Conservation (phyloP, 208 protist species). For the Lotmaria passim region DNA sequence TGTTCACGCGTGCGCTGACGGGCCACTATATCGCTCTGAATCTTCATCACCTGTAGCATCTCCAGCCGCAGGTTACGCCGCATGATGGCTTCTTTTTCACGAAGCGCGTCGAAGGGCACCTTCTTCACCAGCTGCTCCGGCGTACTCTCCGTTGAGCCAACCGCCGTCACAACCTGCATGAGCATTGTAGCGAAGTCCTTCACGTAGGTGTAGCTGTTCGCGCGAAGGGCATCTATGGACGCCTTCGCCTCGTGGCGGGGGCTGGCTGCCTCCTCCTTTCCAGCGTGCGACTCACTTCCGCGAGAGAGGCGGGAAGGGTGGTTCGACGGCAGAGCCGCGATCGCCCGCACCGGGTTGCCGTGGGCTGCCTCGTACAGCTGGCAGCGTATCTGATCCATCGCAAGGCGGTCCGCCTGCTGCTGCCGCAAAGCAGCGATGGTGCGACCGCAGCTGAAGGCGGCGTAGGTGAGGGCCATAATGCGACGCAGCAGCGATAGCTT, state of each 20-base stretch:
- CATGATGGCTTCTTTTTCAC: slow-evolving; percentile 31
- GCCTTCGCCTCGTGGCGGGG: neutral
- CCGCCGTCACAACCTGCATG: slow-evolving; percentile 8
- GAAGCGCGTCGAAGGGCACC: slow-evolving; percentile 38
- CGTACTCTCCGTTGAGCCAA: slow-evolving; percentile 34
- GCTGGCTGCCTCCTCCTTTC: neutral
- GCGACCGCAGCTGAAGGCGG: slow-evolving; percentile 36
- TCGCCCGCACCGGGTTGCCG: neutral
- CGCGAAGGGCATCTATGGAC: slow-evolving; percentile 14
- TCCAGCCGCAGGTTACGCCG: slow-evolving; percentile 48
- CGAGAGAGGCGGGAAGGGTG: neutral
- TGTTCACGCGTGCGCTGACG: neutral
- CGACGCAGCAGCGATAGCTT: slow-evolving; percentile 44
- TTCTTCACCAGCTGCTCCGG: slow-evolving; percentile 37
- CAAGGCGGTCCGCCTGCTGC: slow-evolving; percentile 30
- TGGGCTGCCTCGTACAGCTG: slow-evolving; percentile 5
- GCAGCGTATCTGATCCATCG: slow-evolving; percentile 28
- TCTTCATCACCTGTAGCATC: slow-evolving; percentile 29
- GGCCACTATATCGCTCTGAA: slow-evolving; percentile 16
- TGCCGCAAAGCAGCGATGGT: slow-evolving; percentile 23
- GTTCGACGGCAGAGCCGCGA: neutral
- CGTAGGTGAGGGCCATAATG: slow-evolving; percentile 42
- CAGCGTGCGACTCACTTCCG: neutral
- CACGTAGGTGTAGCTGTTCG: slow-evolving; percentile 39
- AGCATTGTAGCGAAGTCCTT: slow-evolving; percentile 26